These are phyloP conservation scores for Puya raimondii DNA, from an alignment of 176 grass and related monocot genomes.

Conservation along the genomic window DNA sequence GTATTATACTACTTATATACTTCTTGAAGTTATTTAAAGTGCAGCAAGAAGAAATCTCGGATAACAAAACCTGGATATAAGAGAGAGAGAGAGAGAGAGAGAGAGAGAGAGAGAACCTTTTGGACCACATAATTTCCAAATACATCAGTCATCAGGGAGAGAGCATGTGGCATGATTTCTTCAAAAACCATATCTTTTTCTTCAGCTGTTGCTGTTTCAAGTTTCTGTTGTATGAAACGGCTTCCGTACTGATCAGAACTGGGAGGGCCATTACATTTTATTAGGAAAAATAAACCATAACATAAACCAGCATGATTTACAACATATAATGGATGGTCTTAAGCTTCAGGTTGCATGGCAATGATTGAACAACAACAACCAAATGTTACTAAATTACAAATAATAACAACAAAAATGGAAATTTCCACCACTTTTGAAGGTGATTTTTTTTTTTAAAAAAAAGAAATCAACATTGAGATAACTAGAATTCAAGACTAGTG, in stretches of 20 bases:
- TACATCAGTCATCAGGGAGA: slow-evolving; percentile 16
- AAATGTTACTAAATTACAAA: not conserved
- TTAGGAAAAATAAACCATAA: no score
- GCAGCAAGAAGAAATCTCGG: not conserved
- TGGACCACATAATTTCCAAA: slow-evolving; percentile 46
- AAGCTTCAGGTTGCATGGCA: not conserved
- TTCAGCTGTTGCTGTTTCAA: slow-evolving; percentile 28
- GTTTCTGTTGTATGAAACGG: slow-evolving; percentile 27
- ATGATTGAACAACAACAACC: not conserved
- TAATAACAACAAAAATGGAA: not conserved
- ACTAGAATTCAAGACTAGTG: not conserved
- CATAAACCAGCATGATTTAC: not conserved
- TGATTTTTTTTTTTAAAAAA: not conserved
- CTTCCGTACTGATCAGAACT: slow-evolving; percentile 26
- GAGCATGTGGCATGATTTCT: slow-evolving; percentile 23
- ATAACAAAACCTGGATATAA: not conserved
- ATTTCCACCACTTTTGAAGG: not conserved
- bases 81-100: slow-evolving; percentile 3
- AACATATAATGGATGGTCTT: not conserved
- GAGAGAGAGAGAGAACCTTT: slow-evolving; percentile 30
- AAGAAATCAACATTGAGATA: not conserved
- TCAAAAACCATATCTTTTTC: slow-evolving; percentile 38
- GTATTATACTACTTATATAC: not conserved
- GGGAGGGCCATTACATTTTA: slow-evolving; percentile 2
- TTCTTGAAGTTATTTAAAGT: not conserved